Evolutionary conservation across 805 yeast genomes (phyloP).

Genomic region (Lipomyces chichibuensis): DNA sequence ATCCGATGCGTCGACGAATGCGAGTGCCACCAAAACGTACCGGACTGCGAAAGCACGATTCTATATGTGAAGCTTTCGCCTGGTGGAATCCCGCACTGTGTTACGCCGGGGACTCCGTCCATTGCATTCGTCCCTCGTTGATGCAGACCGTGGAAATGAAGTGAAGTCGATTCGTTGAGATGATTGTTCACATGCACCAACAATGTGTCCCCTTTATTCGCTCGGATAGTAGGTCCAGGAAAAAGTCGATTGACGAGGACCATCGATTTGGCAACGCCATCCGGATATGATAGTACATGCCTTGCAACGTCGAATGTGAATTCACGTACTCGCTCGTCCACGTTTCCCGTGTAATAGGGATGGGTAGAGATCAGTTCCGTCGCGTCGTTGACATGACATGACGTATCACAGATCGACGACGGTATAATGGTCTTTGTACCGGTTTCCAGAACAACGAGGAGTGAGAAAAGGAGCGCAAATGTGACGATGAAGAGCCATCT

Average conservation of each 20-base stretch:
- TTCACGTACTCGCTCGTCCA: constrained; percentile 5
- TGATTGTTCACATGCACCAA: constrained; percentile 48
- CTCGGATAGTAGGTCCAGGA: constrained; percentile 56
- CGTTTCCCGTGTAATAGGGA: not conserved
- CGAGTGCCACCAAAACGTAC: constrained; percentile 62
- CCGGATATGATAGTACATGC: constrained; percentile 37
- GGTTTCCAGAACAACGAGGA: not conserved
- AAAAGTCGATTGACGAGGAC: constrained; percentile 51
- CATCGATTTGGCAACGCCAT: constrained; percentile 46
- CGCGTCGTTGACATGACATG: constrained; percentile 19
- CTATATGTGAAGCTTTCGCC: constrained; percentile 50
- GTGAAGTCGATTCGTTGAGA: constrained; percentile 46
- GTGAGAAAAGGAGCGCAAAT: not conserved
- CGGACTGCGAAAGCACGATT: constrained; percentile 51
- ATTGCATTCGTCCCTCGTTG: constrained; percentile 54
- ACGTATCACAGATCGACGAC: not conserved
- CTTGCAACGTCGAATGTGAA: constrained; percentile 16
- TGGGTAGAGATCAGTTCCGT: not conserved
- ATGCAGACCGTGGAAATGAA: constrained; percentile 60
- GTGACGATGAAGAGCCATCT: not conserved
- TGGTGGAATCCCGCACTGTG: constrained; percentile 55
- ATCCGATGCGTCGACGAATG: constrained; percentile 65
- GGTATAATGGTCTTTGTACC: not conserved
- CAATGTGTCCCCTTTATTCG: constrained; percentile 46
- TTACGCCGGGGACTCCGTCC: constrained; percentile 57